Evolutionary conservation across 306 rosid species (phyloP).

Genomic region (Adenanthera pavonina): DNA sequence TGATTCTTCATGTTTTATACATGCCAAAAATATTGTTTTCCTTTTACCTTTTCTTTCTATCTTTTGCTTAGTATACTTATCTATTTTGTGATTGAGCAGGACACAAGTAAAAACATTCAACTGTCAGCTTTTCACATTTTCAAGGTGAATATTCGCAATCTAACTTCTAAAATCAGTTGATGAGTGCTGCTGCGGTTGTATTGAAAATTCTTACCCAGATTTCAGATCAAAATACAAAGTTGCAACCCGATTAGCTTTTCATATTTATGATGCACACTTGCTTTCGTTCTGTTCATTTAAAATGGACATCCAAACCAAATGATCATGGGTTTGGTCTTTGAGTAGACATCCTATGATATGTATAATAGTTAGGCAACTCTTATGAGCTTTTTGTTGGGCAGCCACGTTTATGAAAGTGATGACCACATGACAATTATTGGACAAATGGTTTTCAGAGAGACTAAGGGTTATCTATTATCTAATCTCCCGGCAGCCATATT

Average conservation of each 20-base stretch:
- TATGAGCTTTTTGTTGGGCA: slow-evolving; percentile 6
- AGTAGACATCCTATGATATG: neutral
- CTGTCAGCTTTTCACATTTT: slow-evolving; percentile 96
- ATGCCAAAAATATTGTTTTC: slow-evolving; percentile 13
- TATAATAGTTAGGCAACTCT: neutral
- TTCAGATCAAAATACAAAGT: neutral
- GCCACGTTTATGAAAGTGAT: slow-evolving; percentile 22
- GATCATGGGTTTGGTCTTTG: slow-evolving; percentile 2
- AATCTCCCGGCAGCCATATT: neutral
- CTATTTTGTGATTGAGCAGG: slow-evolving; percentile 57
- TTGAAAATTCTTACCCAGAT: neutral
- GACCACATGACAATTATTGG: slow-evolving; percentile 1
- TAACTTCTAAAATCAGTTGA: slow-evolving; percentile 21
- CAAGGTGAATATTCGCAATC: slow-evolving; percentile 62
- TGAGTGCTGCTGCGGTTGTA: slow-evolving; percentile 19
- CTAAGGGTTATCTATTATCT: neutral
- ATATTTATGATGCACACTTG: slow-evolving; percentile 3
- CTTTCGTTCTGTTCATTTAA: neutral
- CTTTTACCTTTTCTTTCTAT: slow-evolving; percentile 37
- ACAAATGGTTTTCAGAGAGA: slow-evolving; percentile 16
- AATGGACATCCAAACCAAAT: neutral
- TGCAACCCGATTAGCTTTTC: neutral
- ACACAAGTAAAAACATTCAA: slow-evolving; percentile 94
- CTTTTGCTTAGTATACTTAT: slow-evolving; percentile 31
- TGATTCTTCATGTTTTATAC: slow-evolving; percentile 14